These are phyloP conservation scores for Magnusiomyces fungicola DNA, from an alignment of 1,139 yeast genomes.

Conservation along the genomic window DNA sequence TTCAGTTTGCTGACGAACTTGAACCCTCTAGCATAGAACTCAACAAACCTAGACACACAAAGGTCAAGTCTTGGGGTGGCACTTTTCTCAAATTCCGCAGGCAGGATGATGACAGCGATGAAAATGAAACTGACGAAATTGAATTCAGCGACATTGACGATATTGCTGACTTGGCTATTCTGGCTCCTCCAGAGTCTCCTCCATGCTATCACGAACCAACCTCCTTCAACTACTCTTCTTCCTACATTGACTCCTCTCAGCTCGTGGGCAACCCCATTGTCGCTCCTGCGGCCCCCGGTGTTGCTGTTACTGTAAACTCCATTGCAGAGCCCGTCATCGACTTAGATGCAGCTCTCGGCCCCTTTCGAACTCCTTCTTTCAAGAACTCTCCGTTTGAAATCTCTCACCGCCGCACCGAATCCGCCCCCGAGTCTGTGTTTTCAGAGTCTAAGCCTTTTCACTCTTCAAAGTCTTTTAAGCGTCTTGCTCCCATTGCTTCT, in stretches of 20 bases:
- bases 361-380: conserved; percentile 16
- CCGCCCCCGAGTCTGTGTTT: conserved; percentile 25
- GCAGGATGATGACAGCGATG: no score
- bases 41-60: no score
- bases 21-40: no score
- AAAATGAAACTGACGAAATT: no score
- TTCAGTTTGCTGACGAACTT: conserved; percentile 12
- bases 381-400: conserved; percentile 14
- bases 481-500: no score
- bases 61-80: conserved; percentile 27
- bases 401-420: conserved; percentile 27
- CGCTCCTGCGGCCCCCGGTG: not conserved
- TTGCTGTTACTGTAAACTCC: conserved; percentile 2
- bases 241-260: conserved; percentile 16
- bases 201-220: conserved; percentile 11
- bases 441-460: conserved; percentile 10
- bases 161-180: not conserved
- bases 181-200: conserved; percentile 7
- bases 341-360: conserved; percentile 30
- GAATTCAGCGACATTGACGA: no score
- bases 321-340: conserved; percentile 24
- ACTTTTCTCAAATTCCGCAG: no score
- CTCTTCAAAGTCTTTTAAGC: conserved; percentile 9
- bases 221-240: conserved; percentile 15
- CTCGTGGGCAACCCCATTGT: conserved; percentile 6